phyloP scores from a whole-genome alignment of 2,329 filamentous ascomycete genomes.

The Stachybotrys chlorohalonatus region DNA sequence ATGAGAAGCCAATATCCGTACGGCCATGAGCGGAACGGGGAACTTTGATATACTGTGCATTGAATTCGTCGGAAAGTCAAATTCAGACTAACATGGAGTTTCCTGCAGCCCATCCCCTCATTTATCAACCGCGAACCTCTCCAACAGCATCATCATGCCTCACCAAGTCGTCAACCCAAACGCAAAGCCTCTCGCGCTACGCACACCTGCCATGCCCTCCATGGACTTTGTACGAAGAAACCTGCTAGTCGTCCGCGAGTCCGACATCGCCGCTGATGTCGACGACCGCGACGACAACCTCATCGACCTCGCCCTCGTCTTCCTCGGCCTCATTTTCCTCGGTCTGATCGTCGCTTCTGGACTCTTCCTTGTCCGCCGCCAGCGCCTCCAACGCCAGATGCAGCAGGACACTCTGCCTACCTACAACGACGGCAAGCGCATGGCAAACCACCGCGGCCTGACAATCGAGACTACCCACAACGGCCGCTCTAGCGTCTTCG shows the following conservation, averaged over 20 bases:
- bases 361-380: conserved; percentile 65
- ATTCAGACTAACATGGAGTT: background rate
- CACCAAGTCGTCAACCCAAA: background rate
- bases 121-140: background rate
- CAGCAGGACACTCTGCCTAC: conserved; percentile 53
- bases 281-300: conserved; percentile 47
- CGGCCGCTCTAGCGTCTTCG: conserved; percentile 59
- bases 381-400: conserved; percentile 37
- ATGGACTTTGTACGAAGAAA: background rate
- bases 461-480: conserved; percentile 48
- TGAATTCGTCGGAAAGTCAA: background rate
- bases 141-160: background rate
- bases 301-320: conserved; percentile 68
- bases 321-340: conserved; percentile 70
- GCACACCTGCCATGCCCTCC: background rate
- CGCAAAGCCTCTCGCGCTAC: background rate
- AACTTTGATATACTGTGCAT: background rate
- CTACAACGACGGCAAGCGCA: conserved; percentile 54
- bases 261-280: conserved; percentile 16
- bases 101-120: background rate
- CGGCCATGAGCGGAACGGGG: background rate
- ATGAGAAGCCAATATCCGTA: background rate
- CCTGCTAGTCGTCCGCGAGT: background rate
- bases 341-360: conserved; percentile 57
- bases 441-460: conserved; percentile 43